Evolutionary conservation across 169 alveolate species (phyloP).

Genomic region (Neospora caninum): DNA sequence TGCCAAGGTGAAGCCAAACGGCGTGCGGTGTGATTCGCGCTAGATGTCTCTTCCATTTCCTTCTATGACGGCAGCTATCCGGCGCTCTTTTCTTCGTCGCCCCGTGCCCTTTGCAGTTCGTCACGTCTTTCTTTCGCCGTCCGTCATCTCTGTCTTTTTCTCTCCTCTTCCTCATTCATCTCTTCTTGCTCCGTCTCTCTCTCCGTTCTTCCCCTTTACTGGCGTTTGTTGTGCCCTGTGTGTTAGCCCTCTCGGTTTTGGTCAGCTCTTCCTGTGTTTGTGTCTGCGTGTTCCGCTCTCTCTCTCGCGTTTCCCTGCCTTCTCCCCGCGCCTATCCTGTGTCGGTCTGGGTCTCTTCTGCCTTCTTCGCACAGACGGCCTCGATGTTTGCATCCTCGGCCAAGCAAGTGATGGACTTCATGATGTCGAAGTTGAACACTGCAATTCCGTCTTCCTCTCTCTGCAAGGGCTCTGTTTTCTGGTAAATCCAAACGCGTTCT

Average conservation of each 20-base stretch:
- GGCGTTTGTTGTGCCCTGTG: background rate
- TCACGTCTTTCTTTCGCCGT: too few species aligned
- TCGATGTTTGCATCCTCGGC: background rate
- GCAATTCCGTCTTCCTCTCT: background rate
- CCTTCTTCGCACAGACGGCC: background rate
- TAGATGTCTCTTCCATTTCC: background rate
- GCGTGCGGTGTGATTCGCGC: background rate
- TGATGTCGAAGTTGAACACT: background rate
- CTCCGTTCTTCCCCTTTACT: background rate
- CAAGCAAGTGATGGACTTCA: conserved; percentile 23
- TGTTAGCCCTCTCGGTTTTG: background rate
- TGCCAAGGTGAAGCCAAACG: background rate
- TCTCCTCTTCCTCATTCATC: too few species aligned
- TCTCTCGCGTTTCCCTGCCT: background rate
- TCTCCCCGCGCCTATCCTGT: background rate
- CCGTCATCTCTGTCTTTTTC: too few species aligned
- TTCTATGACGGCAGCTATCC: too few species aligned
- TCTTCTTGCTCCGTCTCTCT: background rate
- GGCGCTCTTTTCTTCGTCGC: too few species aligned
- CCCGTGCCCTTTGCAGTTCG: too few species aligned
- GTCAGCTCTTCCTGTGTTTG: background rate
- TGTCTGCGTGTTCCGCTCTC: background rate
- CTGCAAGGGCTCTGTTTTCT: background rate
- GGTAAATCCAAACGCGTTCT: background rate
- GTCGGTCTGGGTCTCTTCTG: background rate